Evolutionary conservation across 257 asterid species (phyloP).

Genomic region (Solanum pinnatisectum): DNA sequence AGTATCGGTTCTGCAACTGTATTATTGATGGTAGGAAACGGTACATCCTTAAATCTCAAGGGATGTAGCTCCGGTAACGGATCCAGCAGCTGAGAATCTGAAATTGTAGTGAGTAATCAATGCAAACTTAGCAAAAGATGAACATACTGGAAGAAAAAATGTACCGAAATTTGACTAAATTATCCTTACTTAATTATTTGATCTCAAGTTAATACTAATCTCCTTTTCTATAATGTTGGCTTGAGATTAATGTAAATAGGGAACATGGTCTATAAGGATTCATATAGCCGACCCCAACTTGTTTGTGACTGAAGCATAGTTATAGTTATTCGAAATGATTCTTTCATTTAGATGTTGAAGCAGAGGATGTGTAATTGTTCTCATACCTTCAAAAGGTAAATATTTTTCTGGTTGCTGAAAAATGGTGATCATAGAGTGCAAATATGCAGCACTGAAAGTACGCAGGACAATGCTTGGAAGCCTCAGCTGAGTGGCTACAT

Average conservation of each 20-base stretch:
- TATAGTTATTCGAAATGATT: neutral
- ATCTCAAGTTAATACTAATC: too few species aligned
- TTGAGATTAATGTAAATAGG: too few species aligned
- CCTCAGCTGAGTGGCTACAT: conserved; percentile 18
- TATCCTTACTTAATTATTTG: too few species aligned
- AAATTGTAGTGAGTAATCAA: neutral
- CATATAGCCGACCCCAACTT: too few species aligned
- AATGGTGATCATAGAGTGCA: conserved; percentile 12
- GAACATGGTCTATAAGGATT: neutral
- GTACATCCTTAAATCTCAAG: conserved; percentile 17
- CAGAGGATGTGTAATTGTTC: neutral
- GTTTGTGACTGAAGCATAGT: too few species aligned
- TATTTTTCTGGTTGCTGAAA: conserved; percentile 14
- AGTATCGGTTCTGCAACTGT: conserved; percentile 2
- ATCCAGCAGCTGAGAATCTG: conserved; percentile 24
- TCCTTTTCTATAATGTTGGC: too few species aligned
- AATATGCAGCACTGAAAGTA: conserved; percentile 17
- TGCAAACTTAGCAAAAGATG: neutral
- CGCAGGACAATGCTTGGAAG: conserved; percentile 39
- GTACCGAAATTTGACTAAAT: too few species aligned
- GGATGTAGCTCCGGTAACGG: conserved; percentile 21
- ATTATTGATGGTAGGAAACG: neutral
- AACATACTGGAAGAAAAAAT: neutral
- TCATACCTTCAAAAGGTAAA: conserved; percentile 20
- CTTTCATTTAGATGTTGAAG: neutral